phyloP scores from a whole-genome alignment of 345 rosid genomes.

The Dipteronia dyeriana region DNA sequence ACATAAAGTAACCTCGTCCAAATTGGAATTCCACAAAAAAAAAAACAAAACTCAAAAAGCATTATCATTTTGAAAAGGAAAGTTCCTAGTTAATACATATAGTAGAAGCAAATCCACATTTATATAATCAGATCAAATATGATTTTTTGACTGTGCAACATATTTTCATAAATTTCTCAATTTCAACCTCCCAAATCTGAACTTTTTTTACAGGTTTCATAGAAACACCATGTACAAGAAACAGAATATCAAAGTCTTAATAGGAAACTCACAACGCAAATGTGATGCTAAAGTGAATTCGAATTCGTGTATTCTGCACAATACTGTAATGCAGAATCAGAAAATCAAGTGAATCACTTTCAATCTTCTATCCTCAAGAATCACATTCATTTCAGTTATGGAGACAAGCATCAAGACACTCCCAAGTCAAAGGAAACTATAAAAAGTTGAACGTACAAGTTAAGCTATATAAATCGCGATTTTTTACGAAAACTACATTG shows the following conservation, averaged over 20 bases:
- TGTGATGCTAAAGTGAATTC: constrained; percentile 10
- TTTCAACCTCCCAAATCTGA: background rate
- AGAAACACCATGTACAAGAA: background rate
- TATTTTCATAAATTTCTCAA: background rate
- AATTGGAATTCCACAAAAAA: no score
- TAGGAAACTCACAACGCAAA: background rate
- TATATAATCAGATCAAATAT: no score
- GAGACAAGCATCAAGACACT: constrained; percentile 7
- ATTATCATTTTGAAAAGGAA: no score
- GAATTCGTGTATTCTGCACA: background rate
- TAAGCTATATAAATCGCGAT: background rate
- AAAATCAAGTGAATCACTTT: background rate
- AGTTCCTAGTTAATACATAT: no score
- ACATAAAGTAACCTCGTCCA: background rate
- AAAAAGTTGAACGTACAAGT: background rate
- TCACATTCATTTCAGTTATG: constrained; percentile 10
- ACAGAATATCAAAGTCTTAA: background rate
- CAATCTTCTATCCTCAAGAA: constrained; percentile 6
- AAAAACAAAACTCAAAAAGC: no score
- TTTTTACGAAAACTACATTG: background rate
- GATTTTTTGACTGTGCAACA: background rate
- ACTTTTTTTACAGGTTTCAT: background rate
- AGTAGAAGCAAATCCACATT: no score
- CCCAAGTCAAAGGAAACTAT: background rate
- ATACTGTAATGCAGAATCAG: constrained; percentile 5